Evolutionary conservation across 257 asterid genomes (phyloP).

Genomic region (Nyctanthes arbortristis): DNA sequence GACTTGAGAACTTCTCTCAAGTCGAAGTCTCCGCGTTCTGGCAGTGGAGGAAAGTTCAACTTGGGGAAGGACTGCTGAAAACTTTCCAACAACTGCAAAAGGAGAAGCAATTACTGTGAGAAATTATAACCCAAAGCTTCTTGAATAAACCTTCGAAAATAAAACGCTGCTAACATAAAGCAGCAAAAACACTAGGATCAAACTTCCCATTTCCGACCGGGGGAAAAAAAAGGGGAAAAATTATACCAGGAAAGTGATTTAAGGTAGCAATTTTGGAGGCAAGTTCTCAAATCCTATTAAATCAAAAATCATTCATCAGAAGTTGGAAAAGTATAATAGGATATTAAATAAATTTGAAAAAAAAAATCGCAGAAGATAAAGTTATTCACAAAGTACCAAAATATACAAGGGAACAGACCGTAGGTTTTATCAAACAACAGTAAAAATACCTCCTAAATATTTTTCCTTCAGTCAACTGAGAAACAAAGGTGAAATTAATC

Average conservation of each 20-base stretch:
- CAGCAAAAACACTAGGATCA: too few relatives aligned
- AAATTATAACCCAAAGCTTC: not conserved
- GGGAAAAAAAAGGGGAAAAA: too few relatives aligned
- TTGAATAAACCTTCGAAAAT: too few relatives aligned
- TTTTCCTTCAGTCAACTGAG: not conserved
- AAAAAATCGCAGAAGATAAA: not conserved
- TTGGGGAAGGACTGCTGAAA: slow-evolving; percentile 71
- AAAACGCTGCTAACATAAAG: too few relatives aligned
- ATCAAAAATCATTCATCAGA: not conserved
- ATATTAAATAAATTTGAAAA: too few relatives aligned
- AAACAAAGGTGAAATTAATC: not conserved
- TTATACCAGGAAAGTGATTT: not conserved
- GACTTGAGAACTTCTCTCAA: slow-evolving; percentile 78
- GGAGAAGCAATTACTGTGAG: not conserved
- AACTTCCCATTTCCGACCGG: too few relatives aligned
- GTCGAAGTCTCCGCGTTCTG: slow-evolving; percentile 90
- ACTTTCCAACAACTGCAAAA: slow-evolving; percentile 62
- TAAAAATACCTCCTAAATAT: not conserved
- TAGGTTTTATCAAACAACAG: not conserved
- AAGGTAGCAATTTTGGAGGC: not conserved
- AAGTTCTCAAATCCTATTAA: not conserved
- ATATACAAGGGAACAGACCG: not conserved
- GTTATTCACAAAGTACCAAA: not conserved
- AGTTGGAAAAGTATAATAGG: not conserved
- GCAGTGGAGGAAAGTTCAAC: slow-evolving; percentile 74